phyloP scores from a whole-genome alignment of 1,284 basidiomycete species.

The Ceratobasidium sp. region DNA sequence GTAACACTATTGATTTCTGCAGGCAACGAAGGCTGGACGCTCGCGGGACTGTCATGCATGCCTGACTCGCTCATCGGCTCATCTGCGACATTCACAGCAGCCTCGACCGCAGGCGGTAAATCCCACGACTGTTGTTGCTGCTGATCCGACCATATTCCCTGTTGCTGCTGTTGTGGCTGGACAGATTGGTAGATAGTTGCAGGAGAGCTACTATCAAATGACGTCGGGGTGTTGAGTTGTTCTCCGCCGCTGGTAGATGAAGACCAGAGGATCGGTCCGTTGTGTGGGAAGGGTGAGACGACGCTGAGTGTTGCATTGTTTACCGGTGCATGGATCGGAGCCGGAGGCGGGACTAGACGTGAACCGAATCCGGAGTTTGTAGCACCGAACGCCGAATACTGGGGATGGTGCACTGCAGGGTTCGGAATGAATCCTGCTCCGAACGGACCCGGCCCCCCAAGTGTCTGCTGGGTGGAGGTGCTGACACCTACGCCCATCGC shows the following conservation, averaged over 20 bases:
- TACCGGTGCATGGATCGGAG: conserved; percentile 13
- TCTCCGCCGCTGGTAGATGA: conserved; percentile 15
- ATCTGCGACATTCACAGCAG: conserved; percentile 24
- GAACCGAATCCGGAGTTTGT: not conserved
- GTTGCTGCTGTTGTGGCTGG: not conserved
- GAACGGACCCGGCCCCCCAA: not conserved
- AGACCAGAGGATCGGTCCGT: conserved; percentile 20
- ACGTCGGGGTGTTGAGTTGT: not conserved
- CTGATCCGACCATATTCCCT: not conserved
- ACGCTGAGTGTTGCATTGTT: conserved; percentile 11
- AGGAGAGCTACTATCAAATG: not conserved
- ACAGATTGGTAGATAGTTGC: conserved; percentile 25
- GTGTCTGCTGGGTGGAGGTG: not conserved
- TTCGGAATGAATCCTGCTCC: conserved; percentile 13
- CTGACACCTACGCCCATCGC: conserved; percentile 22
- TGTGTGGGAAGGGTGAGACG: conserved; percentile 28
- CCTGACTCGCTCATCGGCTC: not conserved
- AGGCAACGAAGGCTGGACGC: conserved; percentile 27
- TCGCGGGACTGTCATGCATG: conserved; percentile 16
- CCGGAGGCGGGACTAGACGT: conserved; percentile 3
- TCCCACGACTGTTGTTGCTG: conserved; percentile 9
- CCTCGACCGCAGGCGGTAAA: conserved; percentile 15
- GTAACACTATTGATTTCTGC: conserved; percentile 36
- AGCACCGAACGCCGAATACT: not conserved
- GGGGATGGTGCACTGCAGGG: conserved; percentile 17